A percentile compares a stretch with the other conserved stretches of the same genome.
Conservation (phyloP, 768 basidiomycete species). For the Lentinula lateritia region DNA sequence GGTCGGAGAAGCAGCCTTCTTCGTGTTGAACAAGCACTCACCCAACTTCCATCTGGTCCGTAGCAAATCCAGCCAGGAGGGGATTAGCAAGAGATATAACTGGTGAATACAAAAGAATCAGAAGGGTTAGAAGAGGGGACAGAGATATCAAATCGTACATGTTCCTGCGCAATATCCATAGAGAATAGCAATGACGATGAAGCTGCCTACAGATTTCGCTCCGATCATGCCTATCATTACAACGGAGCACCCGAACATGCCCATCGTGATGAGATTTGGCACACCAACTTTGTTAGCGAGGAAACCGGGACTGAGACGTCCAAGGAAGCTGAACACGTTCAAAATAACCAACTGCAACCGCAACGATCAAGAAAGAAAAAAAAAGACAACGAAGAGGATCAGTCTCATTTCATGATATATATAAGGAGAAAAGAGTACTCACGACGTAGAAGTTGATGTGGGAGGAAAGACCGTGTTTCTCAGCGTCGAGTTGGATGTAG, state of each 20-base stretch:
- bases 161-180: slow-evolving; percentile 29
- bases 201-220: slow-evolving; percentile 13
- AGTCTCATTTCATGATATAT: not conserved
- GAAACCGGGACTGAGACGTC: slow-evolving; percentile 31
- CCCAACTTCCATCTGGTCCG: slow-evolving; percentile 29
- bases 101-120: slow-evolving; percentile 2
- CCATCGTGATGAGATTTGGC: slow-evolving; percentile 19
- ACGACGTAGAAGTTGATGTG: slow-evolving; percentile 34
- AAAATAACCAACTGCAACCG: slow-evolving; percentile 28
- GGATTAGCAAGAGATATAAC: slow-evolving; percentile 26
- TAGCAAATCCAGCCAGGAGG: slow-evolving; percentile 23
- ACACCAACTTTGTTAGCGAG: slow-evolving; percentile 24
- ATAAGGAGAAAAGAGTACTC: not conserved
- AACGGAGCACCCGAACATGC: slow-evolving; percentile 16
- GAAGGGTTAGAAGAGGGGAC: not conserved
- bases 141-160: slow-evolving; percentile 21
- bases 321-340: slow-evolving; percentile 31
- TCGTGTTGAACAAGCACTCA: slow-evolving; percentile 10
- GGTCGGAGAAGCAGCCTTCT: not conserved
- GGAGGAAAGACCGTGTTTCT: slow-evolving; percentile 19
- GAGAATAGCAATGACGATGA: slow-evolving; percentile 20
- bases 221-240: slow-evolving; percentile 30
- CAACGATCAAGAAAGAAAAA: not conserved
- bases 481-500: slow-evolving; percentile 31
- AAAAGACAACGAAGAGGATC: not conserved